Percentiles rank a stretch among this genome's conserved stretches.
These are phyloP conservation scores for Kernera saxatilis DNA, from an alignment of 345 rosid genomes.

Conservation along the genomic window DNA sequence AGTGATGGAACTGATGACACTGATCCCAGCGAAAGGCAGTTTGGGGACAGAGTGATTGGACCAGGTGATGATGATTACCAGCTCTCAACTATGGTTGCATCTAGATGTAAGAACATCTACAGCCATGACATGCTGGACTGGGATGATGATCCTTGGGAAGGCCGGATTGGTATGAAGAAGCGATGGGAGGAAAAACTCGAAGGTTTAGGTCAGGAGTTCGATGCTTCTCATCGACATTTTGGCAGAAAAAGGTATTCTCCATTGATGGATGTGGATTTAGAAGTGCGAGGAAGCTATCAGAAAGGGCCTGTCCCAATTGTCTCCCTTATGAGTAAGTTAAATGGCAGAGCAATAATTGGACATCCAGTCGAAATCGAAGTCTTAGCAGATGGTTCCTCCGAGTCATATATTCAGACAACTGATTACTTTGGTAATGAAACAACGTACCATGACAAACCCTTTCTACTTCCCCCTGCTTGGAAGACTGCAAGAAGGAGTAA, in stretches of 20 bases:
- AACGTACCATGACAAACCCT: constrained; percentile 43
- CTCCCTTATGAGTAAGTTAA: constrained; percentile 71
- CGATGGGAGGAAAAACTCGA: constrained; percentile 38
- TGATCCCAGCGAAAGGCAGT: constrained; percentile 43
- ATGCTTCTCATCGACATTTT: constrained; percentile 32
- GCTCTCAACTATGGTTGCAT: constrained; percentile 34
- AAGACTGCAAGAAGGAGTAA: constrained; percentile 88
- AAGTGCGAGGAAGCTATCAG: constrained; percentile 78
- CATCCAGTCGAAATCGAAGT: constrained; percentile 80
- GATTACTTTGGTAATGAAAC: constrained; percentile 44
- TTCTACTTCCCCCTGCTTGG: constrained; percentile 69
- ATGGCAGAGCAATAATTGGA: constrained; percentile 88
- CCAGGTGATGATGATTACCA: constrained; percentile 39
- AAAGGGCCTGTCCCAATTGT: constrained; percentile 79
- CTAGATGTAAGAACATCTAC: constrained; percentile 38
- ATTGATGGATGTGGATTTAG: constrained; percentile 77
- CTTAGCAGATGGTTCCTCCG: constrained; percentile 67
- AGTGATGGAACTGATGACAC: constrained; percentile 39
- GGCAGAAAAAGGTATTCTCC: constrained; percentile 43
- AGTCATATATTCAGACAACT: constrained; percentile 37
- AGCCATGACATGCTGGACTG: constrained; percentile 40
- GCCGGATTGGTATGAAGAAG: constrained; percentile 33
- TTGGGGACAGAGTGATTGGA: constrained; percentile 34
- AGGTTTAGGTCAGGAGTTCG: constrained; percentile 37
- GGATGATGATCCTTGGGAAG: constrained; percentile 56